Conservation (phyloP, 495 filamentous ascomycete species). For the Aspergillus diversus region DNA sequence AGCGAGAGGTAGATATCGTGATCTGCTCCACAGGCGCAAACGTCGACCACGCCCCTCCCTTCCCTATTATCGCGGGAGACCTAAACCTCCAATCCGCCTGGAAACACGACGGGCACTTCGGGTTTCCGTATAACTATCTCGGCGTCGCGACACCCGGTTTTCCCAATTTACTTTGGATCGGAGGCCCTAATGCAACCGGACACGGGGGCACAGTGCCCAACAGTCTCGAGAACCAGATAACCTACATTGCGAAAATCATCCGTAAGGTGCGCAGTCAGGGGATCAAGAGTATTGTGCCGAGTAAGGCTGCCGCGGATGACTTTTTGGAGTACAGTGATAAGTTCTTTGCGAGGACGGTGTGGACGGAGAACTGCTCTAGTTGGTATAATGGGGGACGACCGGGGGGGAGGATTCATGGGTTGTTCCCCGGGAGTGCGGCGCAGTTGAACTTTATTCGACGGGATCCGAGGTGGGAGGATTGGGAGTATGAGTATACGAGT, state of each 20-base stretch:
- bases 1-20: conserved; percentile 58
- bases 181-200: conserved; percentile 54
- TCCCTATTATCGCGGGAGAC: conserved; percentile 56
- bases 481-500: conserved; percentile 62
- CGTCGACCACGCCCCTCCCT: conserved; percentile 59
- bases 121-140: conserved; percentile 68
- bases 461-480: conserved; percentile 74
- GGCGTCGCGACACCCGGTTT: conserved; percentile 63
- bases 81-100: conserved; percentile 54
- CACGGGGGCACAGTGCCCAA: conserved; percentile 56
- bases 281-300: conserved; percentile 61
- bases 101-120: conserved; percentile 56
- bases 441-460: conserved; percentile 58
- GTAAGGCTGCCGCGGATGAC: conserved; percentile 58
- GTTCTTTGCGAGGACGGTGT: conserved; percentile 64
- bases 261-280: conserved; percentile 66
- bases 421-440: conserved; percentile 68
- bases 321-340: conserved; percentile 64
- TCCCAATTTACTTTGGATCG: conserved; percentile 64
- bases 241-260: conserved; percentile 64
- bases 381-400: conserved; percentile 71
- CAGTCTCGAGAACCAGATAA: conserved; percentile 58
- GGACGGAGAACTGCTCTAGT: conserved; percentile 64
- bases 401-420: conserved; percentile 58
- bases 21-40: conserved; percentile 75